These are phyloP conservation scores for Leucosporidium yakuticum DNA, from an alignment of 768 basidiomycete species.

Conservation along the genomic window DNA sequence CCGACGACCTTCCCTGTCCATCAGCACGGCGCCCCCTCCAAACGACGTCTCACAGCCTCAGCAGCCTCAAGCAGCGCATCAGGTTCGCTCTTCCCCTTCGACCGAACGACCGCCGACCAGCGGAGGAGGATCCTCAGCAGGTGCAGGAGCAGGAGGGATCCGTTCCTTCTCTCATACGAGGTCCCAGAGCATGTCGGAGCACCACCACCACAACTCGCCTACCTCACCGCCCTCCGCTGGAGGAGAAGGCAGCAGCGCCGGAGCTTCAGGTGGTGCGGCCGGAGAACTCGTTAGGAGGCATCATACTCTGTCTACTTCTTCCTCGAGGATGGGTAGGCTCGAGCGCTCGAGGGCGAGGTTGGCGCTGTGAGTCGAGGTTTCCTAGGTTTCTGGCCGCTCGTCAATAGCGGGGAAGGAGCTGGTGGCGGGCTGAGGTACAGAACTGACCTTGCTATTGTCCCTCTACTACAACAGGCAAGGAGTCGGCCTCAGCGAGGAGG, in stretches of 20 bases:
- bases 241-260: neutral
- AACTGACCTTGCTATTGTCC: no score
- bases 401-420: neutral
- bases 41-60: no score
- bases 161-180: neutral
- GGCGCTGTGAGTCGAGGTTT: neutral
- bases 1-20: no score
- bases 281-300: neutral
- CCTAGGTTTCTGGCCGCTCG: no score
- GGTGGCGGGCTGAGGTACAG: no score
- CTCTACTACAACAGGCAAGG: neutral
- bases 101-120: no score
- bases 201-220: neutral
- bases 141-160: no score
- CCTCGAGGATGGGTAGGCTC: slow-evolving; percentile 18
- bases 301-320: slow-evolving; percentile 6
- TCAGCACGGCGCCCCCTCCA: no score
- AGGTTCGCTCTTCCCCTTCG: no score
- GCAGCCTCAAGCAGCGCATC: no score
- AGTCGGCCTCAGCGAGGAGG: neutral
- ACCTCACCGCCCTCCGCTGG: neutral
- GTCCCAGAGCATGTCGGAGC: slow-evolving; percentile 3
- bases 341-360: slow-evolving; percentile 17
- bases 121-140: no score
- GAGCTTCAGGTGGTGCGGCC: no score